phyloP scores from a whole-genome alignment of 139 green algal genomes.

The Chlamydomonas schloesseri region DNA sequence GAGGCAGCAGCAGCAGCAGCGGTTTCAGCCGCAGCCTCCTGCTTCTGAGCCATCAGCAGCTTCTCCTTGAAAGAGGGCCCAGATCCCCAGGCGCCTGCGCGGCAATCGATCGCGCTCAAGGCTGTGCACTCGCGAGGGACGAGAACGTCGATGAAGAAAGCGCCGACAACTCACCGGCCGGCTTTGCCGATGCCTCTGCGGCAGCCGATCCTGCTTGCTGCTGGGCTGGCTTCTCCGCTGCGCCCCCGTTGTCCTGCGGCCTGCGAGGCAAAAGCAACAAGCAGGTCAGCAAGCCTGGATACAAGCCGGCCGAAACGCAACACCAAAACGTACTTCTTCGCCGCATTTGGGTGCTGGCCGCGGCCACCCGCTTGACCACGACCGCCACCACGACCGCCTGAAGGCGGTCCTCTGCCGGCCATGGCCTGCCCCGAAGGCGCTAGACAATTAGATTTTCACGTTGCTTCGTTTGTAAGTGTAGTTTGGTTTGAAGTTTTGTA shows the following conservation, averaged over 20 bases:
- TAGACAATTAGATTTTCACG: background rate
- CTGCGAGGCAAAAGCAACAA: background rate
- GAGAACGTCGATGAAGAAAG: background rate
- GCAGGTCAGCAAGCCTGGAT: background rate
- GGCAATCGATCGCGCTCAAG: background rate
- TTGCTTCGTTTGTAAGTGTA: too few relatives aligned
- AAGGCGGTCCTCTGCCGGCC: background rate
- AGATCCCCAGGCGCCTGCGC: conserved; percentile 8
- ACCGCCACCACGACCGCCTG: conserved; percentile 27
- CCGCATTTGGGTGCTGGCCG: conserved; percentile 21
- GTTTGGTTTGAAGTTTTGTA: too few relatives aligned
- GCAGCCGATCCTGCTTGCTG: conserved; percentile 16
- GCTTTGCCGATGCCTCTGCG: background rate
- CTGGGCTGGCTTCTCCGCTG: conserved; percentile 5
- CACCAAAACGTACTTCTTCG: background rate
- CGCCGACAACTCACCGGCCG: background rate
- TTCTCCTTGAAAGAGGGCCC: conserved; percentile 42
- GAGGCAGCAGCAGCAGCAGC: background rate
- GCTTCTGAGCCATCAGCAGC: conserved; percentile 24
- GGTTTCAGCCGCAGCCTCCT: conserved; percentile 10
- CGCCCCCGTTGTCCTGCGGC: conserved; percentile 20
- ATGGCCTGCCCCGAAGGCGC: background rate
- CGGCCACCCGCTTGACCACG: conserved; percentile 12
- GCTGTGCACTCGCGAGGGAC: background rate
- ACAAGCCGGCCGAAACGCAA: too few relatives aligned